These are phyloP conservation scores for Eimeria brunetti DNA, from an alignment of 169 alveolate genomes.

Conservation along the genomic window DNA sequence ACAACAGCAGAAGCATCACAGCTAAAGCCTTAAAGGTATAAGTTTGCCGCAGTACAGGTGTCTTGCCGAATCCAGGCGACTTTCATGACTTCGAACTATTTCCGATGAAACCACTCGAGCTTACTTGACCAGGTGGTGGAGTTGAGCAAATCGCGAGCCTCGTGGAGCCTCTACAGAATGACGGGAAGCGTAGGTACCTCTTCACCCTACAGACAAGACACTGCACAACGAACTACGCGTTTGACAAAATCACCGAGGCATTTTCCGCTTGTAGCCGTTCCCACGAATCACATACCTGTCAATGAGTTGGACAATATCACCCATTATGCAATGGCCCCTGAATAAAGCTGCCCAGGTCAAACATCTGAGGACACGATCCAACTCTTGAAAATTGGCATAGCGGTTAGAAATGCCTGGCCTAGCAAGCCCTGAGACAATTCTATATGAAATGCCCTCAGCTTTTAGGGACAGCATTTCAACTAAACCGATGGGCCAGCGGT, in stretches of 20 bases:
- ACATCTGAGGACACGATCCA: slow-evolving; percentile 20
- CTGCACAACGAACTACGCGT: neutral
- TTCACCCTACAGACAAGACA: slow-evolving; percentile 18
- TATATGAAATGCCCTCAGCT: too few species aligned
- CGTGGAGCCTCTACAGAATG: slow-evolving; percentile 63
- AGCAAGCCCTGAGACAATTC: neutral
- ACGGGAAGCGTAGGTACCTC: slow-evolving; percentile 57
- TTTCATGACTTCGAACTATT: neutral
- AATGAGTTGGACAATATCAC: slow-evolving; percentile 18
- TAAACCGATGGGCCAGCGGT: neutral
- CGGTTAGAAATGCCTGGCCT: neutral
- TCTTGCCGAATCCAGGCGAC: neutral
- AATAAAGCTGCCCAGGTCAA: slow-evolving; percentile 47
- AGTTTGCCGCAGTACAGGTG: neutral
- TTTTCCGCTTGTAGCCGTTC: neutral
- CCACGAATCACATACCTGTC: slow-evolving; percentile 12
- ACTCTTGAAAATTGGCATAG: neutral
- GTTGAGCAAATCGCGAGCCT: slow-evolving; percentile 39
- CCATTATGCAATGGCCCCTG: slow-evolving; percentile 26
- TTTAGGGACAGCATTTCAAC: neutral
- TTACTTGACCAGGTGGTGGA: slow-evolving; percentile 58
- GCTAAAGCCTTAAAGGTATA: neutral
- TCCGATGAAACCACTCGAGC: neutral
- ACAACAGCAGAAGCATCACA: neutral
- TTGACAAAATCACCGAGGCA: neutral